Conservation (phyloP, 306 rosid species). For the Lathyrus aphaca region DNA sequence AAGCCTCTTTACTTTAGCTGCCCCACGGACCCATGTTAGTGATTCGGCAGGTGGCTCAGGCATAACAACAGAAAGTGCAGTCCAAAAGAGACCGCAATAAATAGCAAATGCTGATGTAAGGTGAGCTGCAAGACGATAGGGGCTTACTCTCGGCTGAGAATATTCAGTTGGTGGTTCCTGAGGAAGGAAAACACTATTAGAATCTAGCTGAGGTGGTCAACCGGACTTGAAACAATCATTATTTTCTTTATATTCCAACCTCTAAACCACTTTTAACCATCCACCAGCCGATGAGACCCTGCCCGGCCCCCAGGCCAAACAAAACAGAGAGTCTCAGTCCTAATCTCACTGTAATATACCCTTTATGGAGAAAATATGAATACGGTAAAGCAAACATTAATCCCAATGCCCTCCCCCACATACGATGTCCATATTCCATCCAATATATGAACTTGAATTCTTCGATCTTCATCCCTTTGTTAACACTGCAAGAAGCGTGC, state of each 20-base stretch:
- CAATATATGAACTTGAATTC: constrained; percentile 65
- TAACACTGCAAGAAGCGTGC: constrained; percentile 48
- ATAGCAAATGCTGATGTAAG: constrained; percentile 95
- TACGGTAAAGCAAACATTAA: constrained; percentile 87
- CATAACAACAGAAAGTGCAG: constrained; percentile 87
- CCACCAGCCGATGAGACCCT: constrained; percentile 96
- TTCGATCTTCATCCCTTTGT: constrained; percentile 54
- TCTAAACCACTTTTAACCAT: constrained; percentile 90
- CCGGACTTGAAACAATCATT: constrained; percentile 35
- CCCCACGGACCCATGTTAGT: constrained; percentile 78
- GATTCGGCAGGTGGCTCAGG: constrained; percentile 93
- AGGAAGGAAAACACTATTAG: constrained; percentile 35
- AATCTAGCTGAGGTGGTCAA: background rate
- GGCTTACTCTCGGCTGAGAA: constrained; percentile 94
- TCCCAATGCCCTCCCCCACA: constrained; percentile 95
- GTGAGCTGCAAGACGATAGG: constrained; percentile 96
- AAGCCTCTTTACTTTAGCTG: constrained; percentile 79
- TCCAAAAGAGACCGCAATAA: constrained; percentile 88
- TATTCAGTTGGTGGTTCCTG: constrained; percentile 89
- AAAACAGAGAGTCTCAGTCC: constrained; percentile 75
- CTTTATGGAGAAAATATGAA: constrained; percentile 84
- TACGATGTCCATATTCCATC: constrained; percentile 90
- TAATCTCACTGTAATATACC: constrained; percentile 77
- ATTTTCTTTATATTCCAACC: constrained; percentile 45
- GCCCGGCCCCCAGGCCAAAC: constrained; percentile 85